Evolutionary conservation across 495 filamentous ascomycete species (phyloP), one percentile per base, ranked within the genome.

Genomic region (Aspergillus heteromorphus): DNA sequence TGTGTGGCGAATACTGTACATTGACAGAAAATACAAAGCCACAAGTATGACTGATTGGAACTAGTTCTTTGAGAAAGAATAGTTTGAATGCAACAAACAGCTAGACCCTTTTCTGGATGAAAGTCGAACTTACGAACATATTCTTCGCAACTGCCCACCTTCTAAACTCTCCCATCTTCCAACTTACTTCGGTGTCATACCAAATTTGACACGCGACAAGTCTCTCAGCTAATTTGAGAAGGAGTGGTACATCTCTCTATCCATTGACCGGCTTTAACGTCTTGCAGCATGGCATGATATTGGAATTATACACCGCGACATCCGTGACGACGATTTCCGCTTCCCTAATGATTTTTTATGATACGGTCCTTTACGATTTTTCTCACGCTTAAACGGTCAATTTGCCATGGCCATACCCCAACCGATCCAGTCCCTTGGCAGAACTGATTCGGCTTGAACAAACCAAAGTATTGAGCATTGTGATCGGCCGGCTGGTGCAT

Each of bases 331-430:
- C 9, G 49, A 57, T 53, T 62, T 62, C 40, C 59, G 53, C 2
- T 48, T 62, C 13, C 56, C 51, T 2, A 16, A 49, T 41, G 55
- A 62, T 31, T 58, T 56, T 40, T 52, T 27, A 56, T 38, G 59
- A 62, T 30, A 55, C 55, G 1, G 59, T 62, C 34, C 51, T 62
- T n/a, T 62, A 58, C 40, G 55, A 62, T 27, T 62, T 62, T 23
- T 62, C 59, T 30, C 23, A 34, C 29, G 49, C 59, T 6, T 62
- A 62, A 42, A 58, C 50, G 0, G 14, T 43, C 40, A 41, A 41
- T 41, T 41, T n/a, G 40, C 40, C 40, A 6, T 41, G 40, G 40
- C 40, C 40, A 1, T 41, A 1, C 18, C 10, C n/a, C 16, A 41
- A 41, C n/a, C 40, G 40, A 41, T 17, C 6, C 40, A 41, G 18